A percentile compares a stretch with the other conserved stretches of the same genome.
phyloP scores from a whole-genome alignment of 1,139 yeast genomes.

The Suhomyces coccinellae region DNA sequence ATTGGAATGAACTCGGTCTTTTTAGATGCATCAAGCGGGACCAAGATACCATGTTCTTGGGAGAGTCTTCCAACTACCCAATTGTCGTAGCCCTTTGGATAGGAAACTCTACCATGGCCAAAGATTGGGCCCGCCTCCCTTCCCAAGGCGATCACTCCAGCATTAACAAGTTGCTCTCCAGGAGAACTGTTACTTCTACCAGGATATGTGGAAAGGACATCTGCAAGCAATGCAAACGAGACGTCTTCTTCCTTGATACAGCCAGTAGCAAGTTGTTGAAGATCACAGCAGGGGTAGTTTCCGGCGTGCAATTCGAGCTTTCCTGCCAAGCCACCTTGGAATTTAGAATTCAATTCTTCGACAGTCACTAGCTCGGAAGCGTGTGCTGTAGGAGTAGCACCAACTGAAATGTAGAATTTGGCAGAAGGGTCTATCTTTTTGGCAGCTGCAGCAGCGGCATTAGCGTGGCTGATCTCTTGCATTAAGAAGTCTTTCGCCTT shows the following conservation, averaged over 20 bases:
- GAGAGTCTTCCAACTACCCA: slow-evolving; percentile 61
- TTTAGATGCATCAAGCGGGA: slow-evolving; percentile 29
- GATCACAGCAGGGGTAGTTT: slow-evolving; percentile 69
- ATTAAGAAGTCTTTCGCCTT: slow-evolving; percentile 51
- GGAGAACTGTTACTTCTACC: slow-evolving; percentile 45
- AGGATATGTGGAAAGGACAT: slow-evolving; percentile 62
- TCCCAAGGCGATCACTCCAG: slow-evolving; percentile 72
- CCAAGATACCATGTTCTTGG: slow-evolving; percentile 65
- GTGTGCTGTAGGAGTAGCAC: slow-evolving; percentile 83
- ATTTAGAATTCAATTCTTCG: slow-evolving; percentile 20
- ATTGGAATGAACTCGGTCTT: slow-evolving; percentile 42
- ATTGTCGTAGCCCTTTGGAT: slow-evolving; percentile 38
- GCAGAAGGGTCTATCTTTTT: slow-evolving; percentile 26
- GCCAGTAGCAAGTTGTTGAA: slow-evolving; percentile 73
- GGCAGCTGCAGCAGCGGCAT: slow-evolving; percentile 51
- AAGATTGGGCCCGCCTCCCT: slow-evolving; percentile 58
- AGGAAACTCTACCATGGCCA: slow-evolving; percentile 49
- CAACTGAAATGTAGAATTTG: slow-evolving; percentile 55
- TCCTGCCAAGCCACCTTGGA: slow-evolving; percentile 37
- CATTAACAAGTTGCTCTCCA: slow-evolving; percentile 67
- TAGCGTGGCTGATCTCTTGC: slow-evolving; percentile 58
- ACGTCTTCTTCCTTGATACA: slow-evolving; percentile 50
- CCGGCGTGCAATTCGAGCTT: slow-evolving; percentile 76
- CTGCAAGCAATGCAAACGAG: slow-evolving; percentile 60
- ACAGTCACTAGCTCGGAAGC: slow-evolving; percentile 42